Evolutionary conservation across 768 basidiomycete species (phyloP).

Genomic region (Lentinula aciculospora): DNA sequence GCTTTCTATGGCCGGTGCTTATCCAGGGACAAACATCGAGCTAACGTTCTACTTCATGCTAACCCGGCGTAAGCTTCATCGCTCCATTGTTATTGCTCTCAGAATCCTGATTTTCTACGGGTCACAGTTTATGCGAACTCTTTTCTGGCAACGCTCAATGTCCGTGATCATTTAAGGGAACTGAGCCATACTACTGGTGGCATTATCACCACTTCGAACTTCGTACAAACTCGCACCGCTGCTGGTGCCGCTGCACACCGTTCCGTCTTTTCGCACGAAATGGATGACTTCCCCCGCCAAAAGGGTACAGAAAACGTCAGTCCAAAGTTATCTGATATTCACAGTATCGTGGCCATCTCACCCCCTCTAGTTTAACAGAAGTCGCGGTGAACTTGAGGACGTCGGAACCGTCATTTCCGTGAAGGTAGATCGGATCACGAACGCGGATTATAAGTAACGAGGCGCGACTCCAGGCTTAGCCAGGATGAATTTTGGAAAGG

Average conservation of each 20-base stretch:
- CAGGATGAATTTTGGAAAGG: too few relatives aligned
- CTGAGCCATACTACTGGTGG: background rate
- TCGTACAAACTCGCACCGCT: background rate
- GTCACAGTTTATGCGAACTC: slow-evolving; percentile 1
- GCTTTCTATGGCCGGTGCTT: slow-evolving; percentile 5
- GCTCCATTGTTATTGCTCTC: background rate
- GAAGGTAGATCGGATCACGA: slow-evolving; percentile 1
- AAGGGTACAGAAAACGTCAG: background rate
- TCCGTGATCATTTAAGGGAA: slow-evolving; percentile 2
- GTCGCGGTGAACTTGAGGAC: background rate
- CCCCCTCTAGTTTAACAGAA: background rate
- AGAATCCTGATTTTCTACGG: background rate
- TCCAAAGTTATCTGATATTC: background rate
- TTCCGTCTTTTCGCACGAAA: background rate
- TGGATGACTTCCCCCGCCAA: slow-evolving; percentile 2
- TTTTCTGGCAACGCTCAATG: slow-evolving; percentile 5
- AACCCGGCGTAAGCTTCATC: background rate
- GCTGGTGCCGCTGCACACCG: background rate
- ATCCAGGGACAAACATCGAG: slow-evolving; percentile 5
- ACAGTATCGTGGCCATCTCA: background rate
- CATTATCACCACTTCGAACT: slow-evolving; percentile 4
- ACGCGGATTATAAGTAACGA: background rate
- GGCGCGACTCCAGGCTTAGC: too few relatives aligned
- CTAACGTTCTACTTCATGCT: slow-evolving; percentile 7
- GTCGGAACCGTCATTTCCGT: background rate